Conservation (phyloP, 2,329 filamentous ascomycete genomes). For the Alternaria infectoria region DNA sequence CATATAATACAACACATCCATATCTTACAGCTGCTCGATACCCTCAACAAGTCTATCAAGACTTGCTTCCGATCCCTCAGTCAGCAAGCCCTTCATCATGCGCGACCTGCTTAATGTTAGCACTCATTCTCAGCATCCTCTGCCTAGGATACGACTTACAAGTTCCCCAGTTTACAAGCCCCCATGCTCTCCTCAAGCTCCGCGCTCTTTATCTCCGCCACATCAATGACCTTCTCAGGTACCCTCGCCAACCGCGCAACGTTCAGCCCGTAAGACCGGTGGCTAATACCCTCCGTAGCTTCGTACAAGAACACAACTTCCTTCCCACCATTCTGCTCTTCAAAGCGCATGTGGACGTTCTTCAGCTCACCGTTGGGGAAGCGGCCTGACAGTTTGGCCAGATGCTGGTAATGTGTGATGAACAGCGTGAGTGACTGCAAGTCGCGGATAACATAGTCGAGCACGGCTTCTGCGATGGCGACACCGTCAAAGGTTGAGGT, state of each 20-base stretch:
- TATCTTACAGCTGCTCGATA: constrained; percentile 17
- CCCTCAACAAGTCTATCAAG: constrained; percentile 18
- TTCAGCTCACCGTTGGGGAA: constrained; percentile 70
- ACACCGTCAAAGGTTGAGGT: constrained; percentile 96
- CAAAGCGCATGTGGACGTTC: constrained; percentile 95
- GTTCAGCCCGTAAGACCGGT: constrained; percentile 92
- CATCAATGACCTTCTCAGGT: constrained; percentile 75
- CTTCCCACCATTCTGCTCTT: constrained; percentile 59
- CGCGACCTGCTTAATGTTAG: constrained; percentile 28
- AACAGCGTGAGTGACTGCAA: constrained; percentile 83
- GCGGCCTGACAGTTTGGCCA: constrained; percentile 74
- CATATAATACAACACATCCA: neutral
- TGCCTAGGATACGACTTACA: constrained; percentile 32
- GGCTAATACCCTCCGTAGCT: constrained; percentile 86
- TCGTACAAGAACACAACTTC: constrained; percentile 96
- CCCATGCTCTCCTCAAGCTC: constrained; percentile 74
- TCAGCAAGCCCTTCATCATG: constrained; percentile 31
- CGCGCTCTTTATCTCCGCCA: constrained; percentile 78
- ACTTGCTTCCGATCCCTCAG: constrained; percentile 29
- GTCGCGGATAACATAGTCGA: constrained; percentile 80
- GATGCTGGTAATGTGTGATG: constrained; percentile 95
- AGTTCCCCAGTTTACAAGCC: constrained; percentile 38
- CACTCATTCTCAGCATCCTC: constrained; percentile 16
- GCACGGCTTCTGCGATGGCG: constrained; percentile 90
- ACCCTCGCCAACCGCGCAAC: constrained; percentile 86